These are phyloP conservation scores for Populus hybrid DNA, from an alignment of 441 rosid species.

Conservation along the genomic window DNA sequence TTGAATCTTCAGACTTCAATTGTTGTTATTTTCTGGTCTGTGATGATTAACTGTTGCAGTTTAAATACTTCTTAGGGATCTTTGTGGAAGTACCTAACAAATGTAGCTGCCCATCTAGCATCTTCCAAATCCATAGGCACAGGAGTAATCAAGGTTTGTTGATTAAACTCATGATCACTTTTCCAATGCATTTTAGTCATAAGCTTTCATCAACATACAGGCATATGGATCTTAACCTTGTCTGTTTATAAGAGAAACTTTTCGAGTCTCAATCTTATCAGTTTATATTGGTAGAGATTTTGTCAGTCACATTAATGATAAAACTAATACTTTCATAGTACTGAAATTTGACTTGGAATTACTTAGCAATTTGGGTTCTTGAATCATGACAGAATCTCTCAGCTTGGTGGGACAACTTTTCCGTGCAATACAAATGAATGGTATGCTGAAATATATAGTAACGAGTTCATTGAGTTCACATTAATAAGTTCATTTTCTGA, in stretches of 20 bases:
- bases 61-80: background rate
- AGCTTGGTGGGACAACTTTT: background rate
- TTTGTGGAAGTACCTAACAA: background rate
- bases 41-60: background rate
- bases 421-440: background rate
- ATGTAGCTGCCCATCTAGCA: background rate
- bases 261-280: background rate
- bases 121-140: background rate
- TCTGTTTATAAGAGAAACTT: background rate
- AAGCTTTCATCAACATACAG: background rate
- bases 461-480: background rate
- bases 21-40: background rate
- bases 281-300: background rate
- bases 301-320: background rate
- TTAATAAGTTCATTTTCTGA: background rate
- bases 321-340: background rate
- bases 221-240: background rate
- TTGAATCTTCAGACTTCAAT: background rate
- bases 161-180: background rate
- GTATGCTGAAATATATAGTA: background rate
- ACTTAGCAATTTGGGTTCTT: background rate
- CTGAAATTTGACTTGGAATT: background rate
- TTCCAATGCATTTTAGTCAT: background rate
- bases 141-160: background rate
- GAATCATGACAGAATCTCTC: background rate